Conservation (phyloP, 768 basidiomycete species). For the Boletus pseudopeckii region DNA sequence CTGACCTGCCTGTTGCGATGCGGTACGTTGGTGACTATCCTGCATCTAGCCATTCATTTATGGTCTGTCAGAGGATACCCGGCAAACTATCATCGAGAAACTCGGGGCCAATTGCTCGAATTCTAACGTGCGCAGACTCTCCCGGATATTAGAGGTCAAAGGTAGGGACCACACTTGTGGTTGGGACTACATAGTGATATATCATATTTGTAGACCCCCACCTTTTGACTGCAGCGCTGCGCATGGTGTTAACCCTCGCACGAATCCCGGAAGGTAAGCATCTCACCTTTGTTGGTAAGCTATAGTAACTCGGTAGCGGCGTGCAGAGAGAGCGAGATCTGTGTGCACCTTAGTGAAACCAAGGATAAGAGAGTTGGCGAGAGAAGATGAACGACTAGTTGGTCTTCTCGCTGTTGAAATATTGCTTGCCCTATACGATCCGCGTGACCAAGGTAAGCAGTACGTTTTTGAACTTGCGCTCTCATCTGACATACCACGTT, state of each 20-base stretch:
- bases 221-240: slow-evolving; percentile 15
- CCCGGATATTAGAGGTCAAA: slow-evolving; percentile 11
- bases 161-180: neutral
- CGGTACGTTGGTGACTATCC: slow-evolving; percentile 3
- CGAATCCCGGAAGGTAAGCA: slow-evolving; percentile 16
- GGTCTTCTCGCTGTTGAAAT: slow-evolving; percentile 23
- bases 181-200: neutral
- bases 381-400: slow-evolving; percentile 3
- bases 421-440: slow-evolving; percentile 11
- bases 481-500: neutral
- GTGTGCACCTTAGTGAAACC: slow-evolving; percentile 7
- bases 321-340: neutral
- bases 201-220: slow-evolving; percentile 3
- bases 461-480: neutral
- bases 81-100: slow-evolving; percentile 2
- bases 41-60: neutral
- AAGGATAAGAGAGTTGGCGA: slow-evolving; percentile 15
- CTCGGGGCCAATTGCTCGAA: neutral
- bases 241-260: slow-evolving; percentile 16
- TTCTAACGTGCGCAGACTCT: slow-evolving; percentile 7
- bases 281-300: neutral
- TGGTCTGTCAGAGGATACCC: slow-evolving; percentile 9
- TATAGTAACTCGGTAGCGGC: neutral
- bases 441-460: slow-evolving; percentile 1
- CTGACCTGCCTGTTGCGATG: slow-evolving; percentile 16